phyloP scores from a whole-genome alignment of 805 yeast species.

The Metschnikowia koreensis region DNA sequence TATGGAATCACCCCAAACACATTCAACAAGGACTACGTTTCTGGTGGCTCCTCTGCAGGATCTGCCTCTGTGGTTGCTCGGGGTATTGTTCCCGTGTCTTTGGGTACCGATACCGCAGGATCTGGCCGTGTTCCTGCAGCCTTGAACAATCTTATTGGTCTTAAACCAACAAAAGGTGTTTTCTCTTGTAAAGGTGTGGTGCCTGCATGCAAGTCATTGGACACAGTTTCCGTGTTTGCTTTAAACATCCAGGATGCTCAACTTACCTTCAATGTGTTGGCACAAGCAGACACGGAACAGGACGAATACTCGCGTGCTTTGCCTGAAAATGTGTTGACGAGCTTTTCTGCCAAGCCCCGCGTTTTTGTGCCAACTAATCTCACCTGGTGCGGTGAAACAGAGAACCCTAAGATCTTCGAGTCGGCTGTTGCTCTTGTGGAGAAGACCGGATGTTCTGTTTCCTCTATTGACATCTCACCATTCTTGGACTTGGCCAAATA shows the following conservation, averaged over 20 bases:
- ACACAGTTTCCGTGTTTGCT: constrained; percentile 86
- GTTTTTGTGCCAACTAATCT: constrained; percentile 76
- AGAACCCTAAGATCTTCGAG: constrained; percentile 68
- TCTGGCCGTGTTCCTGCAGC: constrained; percentile 98
- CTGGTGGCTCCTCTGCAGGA: constrained; percentile 96
- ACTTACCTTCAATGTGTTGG: constrained; percentile 64
- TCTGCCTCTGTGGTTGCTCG: constrained; percentile 90
- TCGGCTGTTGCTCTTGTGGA: constrained; percentile 53
- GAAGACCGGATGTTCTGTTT: constrained; percentile 51
- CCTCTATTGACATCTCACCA: constrained; percentile 69
- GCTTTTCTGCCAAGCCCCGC: constrained; percentile 57
- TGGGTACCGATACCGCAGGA: constrained; percentile 98
- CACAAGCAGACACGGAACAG: constrained; percentile 59
- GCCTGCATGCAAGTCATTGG: constrained; percentile 94
- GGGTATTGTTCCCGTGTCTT: constrained; percentile 83
- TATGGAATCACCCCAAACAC: constrained; percentile 87
- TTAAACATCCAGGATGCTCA: constrained; percentile 82
- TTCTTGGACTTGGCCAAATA: constrained; percentile 80
- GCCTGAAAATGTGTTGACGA: constrained; percentile 62
- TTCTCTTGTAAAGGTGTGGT: constrained; percentile 90
- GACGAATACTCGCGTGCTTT: constrained; percentile 81
- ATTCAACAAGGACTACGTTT: constrained; percentile 71
- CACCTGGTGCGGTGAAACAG: constrained; percentile 77
- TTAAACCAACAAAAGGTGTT: constrained; percentile 89
- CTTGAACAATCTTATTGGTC: constrained; percentile 84